Percentiles rank a stretch among this genome's conserved stretches.
phyloP scores from a whole-genome alignment of 768 basidiomycete genomes.

The Gelatoporia subvermispora region DNA sequence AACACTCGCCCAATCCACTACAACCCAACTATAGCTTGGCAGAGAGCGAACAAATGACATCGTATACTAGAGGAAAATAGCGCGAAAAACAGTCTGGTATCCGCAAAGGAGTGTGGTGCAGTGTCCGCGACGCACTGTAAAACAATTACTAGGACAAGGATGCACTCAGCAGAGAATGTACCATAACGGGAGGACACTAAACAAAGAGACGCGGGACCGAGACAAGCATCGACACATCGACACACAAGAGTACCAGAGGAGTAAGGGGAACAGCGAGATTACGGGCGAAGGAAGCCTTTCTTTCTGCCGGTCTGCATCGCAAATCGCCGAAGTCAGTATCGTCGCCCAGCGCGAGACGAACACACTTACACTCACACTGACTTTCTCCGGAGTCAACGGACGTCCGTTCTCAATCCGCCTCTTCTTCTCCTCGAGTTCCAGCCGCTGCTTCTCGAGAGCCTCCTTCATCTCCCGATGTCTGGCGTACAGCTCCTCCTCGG shows the following conservation, averaged over 20 bases:
- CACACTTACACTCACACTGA: constrained; percentile 50
- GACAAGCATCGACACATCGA: constrained; percentile 12
- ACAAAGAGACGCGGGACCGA: constrained; percentile 9
- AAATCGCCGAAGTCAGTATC: not conserved
- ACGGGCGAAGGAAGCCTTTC: constrained; percentile 75
- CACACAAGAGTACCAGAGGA: constrained; percentile 27
- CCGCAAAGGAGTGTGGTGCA: constrained; percentile 38
- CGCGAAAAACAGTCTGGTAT: constrained; percentile 22
- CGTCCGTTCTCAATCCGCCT: constrained; percentile 90
- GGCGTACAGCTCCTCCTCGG: constrained; percentile 97
- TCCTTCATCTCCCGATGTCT: constrained; percentile 99
- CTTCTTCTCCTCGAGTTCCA: constrained; percentile 98
- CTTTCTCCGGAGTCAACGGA: constrained; percentile 93
- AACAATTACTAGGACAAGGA: constrained; percentile 16
- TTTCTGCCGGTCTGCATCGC: constrained; percentile 52
- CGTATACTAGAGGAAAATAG: constrained; percentile 17
- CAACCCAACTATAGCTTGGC: constrained; percentile 18
- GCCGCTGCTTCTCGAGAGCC: constrained; percentile 91
- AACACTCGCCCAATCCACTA: constrained; percentile 19
- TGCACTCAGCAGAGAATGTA: constrained; percentile 33
- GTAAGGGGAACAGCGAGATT: constrained; percentile 22
- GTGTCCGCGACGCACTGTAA: constrained; percentile 36
- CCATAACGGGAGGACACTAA: constrained; percentile 36
- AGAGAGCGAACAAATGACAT: constrained; percentile 16
- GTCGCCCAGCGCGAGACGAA: not conserved